Evolutionary conservation across 306 rosid species (phyloP).

Genomic region (Canavalia ensiformis): DNA sequence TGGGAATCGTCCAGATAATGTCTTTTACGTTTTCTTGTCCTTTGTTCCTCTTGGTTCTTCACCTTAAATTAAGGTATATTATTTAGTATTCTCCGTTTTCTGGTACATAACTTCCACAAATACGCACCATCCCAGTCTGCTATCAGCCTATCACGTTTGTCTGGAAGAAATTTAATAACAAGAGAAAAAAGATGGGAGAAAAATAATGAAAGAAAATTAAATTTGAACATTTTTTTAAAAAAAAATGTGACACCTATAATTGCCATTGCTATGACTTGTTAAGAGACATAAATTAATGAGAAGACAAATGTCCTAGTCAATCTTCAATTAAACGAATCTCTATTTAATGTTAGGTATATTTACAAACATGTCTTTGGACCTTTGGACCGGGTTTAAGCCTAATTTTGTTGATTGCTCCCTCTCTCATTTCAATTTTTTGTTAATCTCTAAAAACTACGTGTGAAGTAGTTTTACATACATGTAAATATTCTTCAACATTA

Average conservation of each 20-base stretch:
- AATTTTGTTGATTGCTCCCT: background rate
- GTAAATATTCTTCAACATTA: background rate
- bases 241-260: background rate
- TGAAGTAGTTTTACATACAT: no score
- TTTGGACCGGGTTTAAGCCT: background rate
- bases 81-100: background rate
- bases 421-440: background rate
- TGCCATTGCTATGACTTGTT: background rate
- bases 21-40: conserved; percentile 22
- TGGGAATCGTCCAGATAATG: conserved; percentile 24
- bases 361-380: background rate
- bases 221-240: background rate
- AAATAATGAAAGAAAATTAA: no score
- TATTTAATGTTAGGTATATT: background rate
- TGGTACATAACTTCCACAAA: conserved; percentile 11
- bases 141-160: background rate
- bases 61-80: background rate
- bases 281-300: background rate
- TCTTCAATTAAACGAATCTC: background rate
- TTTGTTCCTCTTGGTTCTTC: background rate
- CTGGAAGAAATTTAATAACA: background rate
- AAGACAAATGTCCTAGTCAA: background rate
- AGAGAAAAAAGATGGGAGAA: background rate
- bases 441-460: background rate
- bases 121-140: conserved; percentile 1